Evolutionary conservation across 2,329 filamentous ascomycete genomes (phyloP), one percentile per base, ranked within the genome.

Genomic region (Allantophomopsis lycopodina): DNA sequence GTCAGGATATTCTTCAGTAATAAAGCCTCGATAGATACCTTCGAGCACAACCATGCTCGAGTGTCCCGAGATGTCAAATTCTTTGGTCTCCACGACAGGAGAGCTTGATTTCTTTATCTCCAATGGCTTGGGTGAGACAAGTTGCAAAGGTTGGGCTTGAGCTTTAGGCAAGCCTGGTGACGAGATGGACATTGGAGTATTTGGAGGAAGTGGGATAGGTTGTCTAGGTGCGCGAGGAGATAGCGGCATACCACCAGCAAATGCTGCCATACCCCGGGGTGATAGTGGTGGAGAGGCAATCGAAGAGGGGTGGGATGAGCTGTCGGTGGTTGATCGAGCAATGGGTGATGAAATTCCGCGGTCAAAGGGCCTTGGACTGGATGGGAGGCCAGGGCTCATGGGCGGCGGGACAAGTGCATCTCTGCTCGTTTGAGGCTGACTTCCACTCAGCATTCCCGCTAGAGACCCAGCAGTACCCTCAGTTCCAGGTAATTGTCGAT

Each of bases 1-100:
- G 45, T 85, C 83, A 1, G 89, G 87, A 55, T 87, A 89, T 47
- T 94, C 83, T 0, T 94, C 86, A 0, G 82, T 86, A 5, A 86
- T 69, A 16, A 95, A 70, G 1, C 86, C 86, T 50, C 70, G 80
- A 56, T 78, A 93, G 16, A 94, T 75, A 41, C 66, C 61, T 63
- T 65, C 44, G 64, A 64, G 23, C 30, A 28, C 28, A 7, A 21
- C 40, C 13, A 35, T 7, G 28, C 32, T 42, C 18, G 47, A 46
- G 17, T 13, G 40, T n/a, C 46, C 45, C 4, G 50, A 46, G 4
- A 41, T 39, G 8, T 41, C 42, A 14, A 50, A 48, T 42, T 55
- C 41, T 36, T 40, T 41, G 8, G 44, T 34, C n/a, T 48, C 43
- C 13, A 48, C 47, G n/a, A 45, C 47, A 6, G 44, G 5, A 44